Evolutionary conservation across 306 rosid genomes (phyloP).

Genomic region (Delonix regia): DNA sequence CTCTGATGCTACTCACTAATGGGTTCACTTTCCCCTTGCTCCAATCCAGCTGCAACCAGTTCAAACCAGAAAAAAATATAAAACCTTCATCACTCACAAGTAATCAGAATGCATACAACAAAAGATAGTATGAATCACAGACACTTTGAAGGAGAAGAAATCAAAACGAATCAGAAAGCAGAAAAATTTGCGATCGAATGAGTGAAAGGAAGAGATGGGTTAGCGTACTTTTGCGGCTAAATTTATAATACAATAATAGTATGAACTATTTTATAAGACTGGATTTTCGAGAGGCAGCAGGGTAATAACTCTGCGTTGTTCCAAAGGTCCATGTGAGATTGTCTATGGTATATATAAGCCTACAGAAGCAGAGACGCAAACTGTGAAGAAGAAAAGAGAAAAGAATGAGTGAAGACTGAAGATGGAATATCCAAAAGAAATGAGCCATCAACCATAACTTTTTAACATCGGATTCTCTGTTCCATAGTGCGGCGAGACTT

Average conservation of each 20-base stretch:
- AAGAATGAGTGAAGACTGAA: background rate
- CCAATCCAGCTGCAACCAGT: slow-evolving; percentile 50
- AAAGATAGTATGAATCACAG: no score
- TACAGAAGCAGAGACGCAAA: background rate
- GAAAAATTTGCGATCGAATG: slow-evolving; percentile 12
- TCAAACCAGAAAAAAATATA: slow-evolving; percentile 32
- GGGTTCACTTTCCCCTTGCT: slow-evolving; percentile 57
- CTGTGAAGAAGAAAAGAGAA: slow-evolving; percentile 25
- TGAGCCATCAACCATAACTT: slow-evolving; percentile 10
- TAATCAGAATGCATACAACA: no score
- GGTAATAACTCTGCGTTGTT: slow-evolving; percentile 12
- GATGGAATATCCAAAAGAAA: slow-evolving; percentile 39
- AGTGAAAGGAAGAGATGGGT: slow-evolving; percentile 18
- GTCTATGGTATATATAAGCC: slow-evolving; percentile 29
- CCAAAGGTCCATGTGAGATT: slow-evolving; percentile 33
- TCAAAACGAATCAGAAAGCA: no score
- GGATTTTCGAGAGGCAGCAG: slow-evolving; percentile 34
- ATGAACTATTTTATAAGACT: background rate
- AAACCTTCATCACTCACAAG: slow-evolving; percentile 30
- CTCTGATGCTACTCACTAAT: slow-evolving; percentile 40
- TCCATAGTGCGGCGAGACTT: background rate
- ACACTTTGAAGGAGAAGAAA: background rate
- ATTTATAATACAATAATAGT: background rate
- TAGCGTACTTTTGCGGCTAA: slow-evolving; percentile 41
- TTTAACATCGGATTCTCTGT: slow-evolving; percentile 39